Evolutionary conservation across 495 filamentous ascomycete genomes (phyloP).

Genomic region (Pyronema domesticum): DNA sequence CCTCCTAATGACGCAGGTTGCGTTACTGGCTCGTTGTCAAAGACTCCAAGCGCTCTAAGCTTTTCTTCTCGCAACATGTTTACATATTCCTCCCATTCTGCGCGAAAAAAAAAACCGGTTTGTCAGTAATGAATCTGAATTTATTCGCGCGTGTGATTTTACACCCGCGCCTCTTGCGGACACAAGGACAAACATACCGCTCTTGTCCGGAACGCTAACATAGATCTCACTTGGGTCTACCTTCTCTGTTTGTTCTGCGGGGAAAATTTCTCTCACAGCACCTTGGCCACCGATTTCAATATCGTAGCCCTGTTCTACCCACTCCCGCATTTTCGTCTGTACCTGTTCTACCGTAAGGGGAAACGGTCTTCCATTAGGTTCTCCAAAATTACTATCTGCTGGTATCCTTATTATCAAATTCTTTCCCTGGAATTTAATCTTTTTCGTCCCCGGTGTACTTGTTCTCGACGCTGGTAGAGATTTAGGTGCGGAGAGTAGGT

Average conservation of each 20-base stretch:
- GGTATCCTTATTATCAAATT: slow-evolving; percentile 56
- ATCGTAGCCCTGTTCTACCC: slow-evolving; percentile 61
- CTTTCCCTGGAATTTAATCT: slow-evolving; percentile 47
- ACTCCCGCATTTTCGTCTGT: slow-evolving; percentile 44
- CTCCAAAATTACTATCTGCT: slow-evolving; percentile 35
- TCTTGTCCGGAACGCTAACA: slow-evolving; percentile 60
- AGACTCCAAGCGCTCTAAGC: slow-evolving; percentile 71
- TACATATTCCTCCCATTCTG: slow-evolving; percentile 73
- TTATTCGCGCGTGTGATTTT: background rate
- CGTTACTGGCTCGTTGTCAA: slow-evolving; percentile 46
- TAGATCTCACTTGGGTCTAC: slow-evolving; percentile 30
- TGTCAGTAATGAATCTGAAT: slow-evolving; percentile 1
- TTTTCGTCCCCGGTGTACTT: slow-evolving; percentile 15
- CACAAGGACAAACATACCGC: slow-evolving; percentile 16
- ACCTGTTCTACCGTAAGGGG: slow-evolving; percentile 47
- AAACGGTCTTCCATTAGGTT: slow-evolving; percentile 38
- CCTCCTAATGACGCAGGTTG: slow-evolving; percentile 28
- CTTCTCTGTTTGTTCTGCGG: slow-evolving; percentile 41
- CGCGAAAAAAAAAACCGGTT: background rate
- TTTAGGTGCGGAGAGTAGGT: slow-evolving; percentile 6
- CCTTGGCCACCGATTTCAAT: slow-evolving; percentile 27
- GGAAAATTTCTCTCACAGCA: slow-evolving; percentile 58
- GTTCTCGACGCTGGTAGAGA: slow-evolving; percentile 13
- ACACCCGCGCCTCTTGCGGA: slow-evolving; percentile 5
- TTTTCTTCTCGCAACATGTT: slow-evolving; percentile 70